Base-by-base conservation (phyloP, 2,329 filamentous ascomycete genomes). In the Pyrenophora graminea region DNA sequence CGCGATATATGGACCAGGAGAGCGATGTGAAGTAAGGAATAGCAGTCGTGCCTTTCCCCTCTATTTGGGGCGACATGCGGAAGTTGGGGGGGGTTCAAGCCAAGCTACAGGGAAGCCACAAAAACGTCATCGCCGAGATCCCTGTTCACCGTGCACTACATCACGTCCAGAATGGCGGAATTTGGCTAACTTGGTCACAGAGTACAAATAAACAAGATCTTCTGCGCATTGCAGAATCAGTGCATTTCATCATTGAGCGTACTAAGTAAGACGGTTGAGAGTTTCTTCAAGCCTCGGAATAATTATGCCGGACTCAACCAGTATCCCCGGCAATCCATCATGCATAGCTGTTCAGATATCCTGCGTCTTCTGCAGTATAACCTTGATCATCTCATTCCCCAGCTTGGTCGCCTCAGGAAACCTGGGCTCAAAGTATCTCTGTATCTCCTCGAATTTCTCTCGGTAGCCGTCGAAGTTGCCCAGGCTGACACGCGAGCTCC, bases 351-450 rank as follows among this genome's bases (percentile, higher is more conserved):
- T 30, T 48, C 27, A 61, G 10, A 39, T 32, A 41, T 62, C 59
- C 44, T 59, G 66, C 37, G 87, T 88, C 73, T 90, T 93, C 76
- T 93, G 89, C 62, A 97, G 76, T 65, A 99, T 94, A 38, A 91
- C 94, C 79, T 88, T 91, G 75, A 99, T 95, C 94, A 99, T 99
- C 71, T 92, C 88, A 70, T 97, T 96, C 2, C 94, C 94, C 32
- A 99, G 79, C 63, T 87, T 85, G 45, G 87, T 90, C 5, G 94
- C 94, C 70, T 95, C 92, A 1, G 85, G 84, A 69, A 99, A 97
- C 27, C 93, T 80, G 2, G 91, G 91, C 71, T 91, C 86, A 74
- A 99, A 99, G 78, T 96, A 99, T 58, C 80, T 79, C 74, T 97
- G 92, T 44, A 95, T 96, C 61, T 85, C 86, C 68, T 94, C 85